Percentiles rank a stretch among this genome's conserved stretches.
These are phyloP conservation scores for Vaccinium vitisidaea DNA, from an alignment of 148 eudicot genomes.

Conservation along the genomic window DNA sequence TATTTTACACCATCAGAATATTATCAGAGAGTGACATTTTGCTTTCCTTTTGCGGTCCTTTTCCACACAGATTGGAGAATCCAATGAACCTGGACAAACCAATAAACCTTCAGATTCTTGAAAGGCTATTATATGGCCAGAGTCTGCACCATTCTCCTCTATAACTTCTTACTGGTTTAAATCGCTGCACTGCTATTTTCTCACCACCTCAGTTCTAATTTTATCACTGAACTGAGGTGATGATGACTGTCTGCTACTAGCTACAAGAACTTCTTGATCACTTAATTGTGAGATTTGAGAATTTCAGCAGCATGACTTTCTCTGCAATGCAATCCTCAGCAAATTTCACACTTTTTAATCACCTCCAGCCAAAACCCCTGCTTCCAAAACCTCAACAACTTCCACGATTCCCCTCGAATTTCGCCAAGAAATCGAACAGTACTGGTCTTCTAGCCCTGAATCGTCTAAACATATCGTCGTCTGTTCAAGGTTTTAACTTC, in stretches of 20 bases:
- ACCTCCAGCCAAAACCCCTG: slow-evolving; percentile 6
- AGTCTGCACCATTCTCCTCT: neutral
- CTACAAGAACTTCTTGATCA: no score
- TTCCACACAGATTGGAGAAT: slow-evolving; percentile 3
- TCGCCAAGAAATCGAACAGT: neutral
- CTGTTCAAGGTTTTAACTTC: slow-evolving; percentile 18
- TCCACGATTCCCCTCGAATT: slow-evolving; percentile 8
- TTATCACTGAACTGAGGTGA: no score
- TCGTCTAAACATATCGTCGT: slow-evolving; percentile 21
- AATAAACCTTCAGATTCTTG: neutral
- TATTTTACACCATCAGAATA: neutral
- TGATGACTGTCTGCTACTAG: neutral
- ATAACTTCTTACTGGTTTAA: neutral
- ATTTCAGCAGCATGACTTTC: slow-evolving; percentile 23
- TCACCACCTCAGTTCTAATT: no score
- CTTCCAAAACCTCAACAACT: slow-evolving; percentile 4
- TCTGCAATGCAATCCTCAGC: slow-evolving; percentile 20
- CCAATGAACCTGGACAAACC: slow-evolving; percentile 11
- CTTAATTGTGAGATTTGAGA: slow-evolving; percentile 16
- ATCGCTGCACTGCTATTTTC: no score
- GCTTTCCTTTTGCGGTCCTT: slow-evolving; percentile 23
- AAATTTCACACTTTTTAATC: slow-evolving; percentile 12
- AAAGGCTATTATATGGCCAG: neutral
- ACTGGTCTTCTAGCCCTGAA: neutral
- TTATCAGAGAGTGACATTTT: neutral